Evolutionary conservation across 2,329 filamentous ascomycete genomes (phyloP).

Genomic region (Cercospora citrullina): DNA sequence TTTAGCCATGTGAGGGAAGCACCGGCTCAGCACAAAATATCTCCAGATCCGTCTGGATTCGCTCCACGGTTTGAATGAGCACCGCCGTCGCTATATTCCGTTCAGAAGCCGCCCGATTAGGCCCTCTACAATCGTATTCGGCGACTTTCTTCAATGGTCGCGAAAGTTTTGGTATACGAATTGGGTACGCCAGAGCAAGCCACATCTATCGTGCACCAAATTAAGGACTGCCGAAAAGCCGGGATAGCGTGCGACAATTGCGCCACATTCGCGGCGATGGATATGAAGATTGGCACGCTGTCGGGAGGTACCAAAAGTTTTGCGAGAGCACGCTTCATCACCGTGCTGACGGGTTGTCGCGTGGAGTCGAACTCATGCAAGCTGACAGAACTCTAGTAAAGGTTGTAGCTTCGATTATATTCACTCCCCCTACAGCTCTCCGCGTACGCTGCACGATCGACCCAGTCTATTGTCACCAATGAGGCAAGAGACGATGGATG

Average conservation of each 20-base stretch:
- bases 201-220: not conserved
- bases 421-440: not conserved
- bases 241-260: not conserved
- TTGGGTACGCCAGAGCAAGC: not conserved
- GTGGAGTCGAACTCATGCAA: not conserved
- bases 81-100: not conserved
- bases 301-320: not conserved
- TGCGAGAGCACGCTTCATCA: not conserved
- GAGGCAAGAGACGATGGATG: not conserved
- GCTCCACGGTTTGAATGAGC: not conserved
- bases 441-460: not conserved
- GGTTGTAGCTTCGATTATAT: not conserved
- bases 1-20: not conserved
- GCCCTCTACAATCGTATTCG: not conserved
- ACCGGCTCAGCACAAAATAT: not conserved
- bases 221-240: not conserved
- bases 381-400: not conserved
- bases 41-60: not conserved
- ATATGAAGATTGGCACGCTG: not conserved
- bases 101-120: not conserved
- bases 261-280: not conserved
- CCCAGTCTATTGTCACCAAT: not conserved
- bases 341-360: not conserved
- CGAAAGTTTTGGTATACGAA: not conserved
- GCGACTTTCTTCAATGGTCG: not conserved